Percentiles rank a stretch among this genome's conserved stretches.
Conservation (phyloP, 202 grass and related monocot species). For the Carex arenaria region DNA sequence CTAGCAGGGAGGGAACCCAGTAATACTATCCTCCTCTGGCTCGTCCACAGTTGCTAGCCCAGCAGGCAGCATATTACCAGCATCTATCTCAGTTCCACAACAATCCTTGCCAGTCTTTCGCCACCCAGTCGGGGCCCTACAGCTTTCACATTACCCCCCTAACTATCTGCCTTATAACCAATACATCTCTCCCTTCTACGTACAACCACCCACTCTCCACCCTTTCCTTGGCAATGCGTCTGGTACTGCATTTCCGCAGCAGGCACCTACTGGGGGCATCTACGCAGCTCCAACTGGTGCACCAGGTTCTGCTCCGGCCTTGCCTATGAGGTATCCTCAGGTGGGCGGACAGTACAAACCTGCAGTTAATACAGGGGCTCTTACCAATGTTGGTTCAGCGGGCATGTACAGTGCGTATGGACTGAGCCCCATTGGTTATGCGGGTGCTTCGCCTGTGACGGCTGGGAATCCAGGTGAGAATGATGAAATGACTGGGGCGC, state of each 20-base stretch:
- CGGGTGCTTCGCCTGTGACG: slow-evolving; percentile 33
- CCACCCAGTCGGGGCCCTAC: slow-evolving; percentile 58
- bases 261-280: slow-evolving; percentile 54
- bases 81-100: slow-evolving; percentile 72
- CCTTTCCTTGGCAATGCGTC: slow-evolving; percentile 55
- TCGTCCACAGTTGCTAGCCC: slow-evolving; percentile 42
- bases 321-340: slow-evolving; percentile 48
- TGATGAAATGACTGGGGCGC: slow-evolving; percentile 50
- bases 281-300: slow-evolving; percentile 54
- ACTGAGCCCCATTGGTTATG: slow-evolving; percentile 52
- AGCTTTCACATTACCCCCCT: slow-evolving; percentile 60
- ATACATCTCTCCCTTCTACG: slow-evolving; percentile 64
- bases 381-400: slow-evolving; percentile 43
- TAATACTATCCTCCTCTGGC: slow-evolving; percentile 41
- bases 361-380: slow-evolving; percentile 55
- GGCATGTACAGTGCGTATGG: slow-evolving; percentile 61
- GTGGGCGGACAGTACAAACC: slow-evolving; percentile 54
- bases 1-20: slow-evolving; percentile 41
- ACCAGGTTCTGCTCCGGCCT: slow-evolving; percentile 27
- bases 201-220: slow-evolving; percentile 49
- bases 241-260: slow-evolving; percentile 48
- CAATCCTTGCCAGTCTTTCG: slow-evolving; percentile 62
- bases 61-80: slow-evolving; percentile 45
- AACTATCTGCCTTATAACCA: slow-evolving; percentile 77
- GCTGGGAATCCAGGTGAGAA: slow-evolving; percentile 45